Conservation (phyloP, 1,284 basidiomycete genomes). For the Puccinia novopanici region DNA sequence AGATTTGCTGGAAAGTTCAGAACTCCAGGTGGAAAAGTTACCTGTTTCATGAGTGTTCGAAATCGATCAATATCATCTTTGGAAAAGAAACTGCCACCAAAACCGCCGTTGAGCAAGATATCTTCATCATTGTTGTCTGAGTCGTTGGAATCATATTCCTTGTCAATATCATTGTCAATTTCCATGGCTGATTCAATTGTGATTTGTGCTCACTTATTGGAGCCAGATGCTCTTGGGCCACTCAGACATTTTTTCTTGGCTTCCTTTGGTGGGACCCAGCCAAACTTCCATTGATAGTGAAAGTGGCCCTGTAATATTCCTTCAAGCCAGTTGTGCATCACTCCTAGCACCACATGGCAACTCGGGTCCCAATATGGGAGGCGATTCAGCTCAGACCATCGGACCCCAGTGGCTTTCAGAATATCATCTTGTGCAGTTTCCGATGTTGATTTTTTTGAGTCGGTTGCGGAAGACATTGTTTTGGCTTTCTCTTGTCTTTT, state of each 20-base stretch:
- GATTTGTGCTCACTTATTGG: background rate
- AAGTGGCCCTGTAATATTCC: slow-evolving; percentile 27
- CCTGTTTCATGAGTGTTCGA: background rate
- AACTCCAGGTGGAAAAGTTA: too few relatives aligned
- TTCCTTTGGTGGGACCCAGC: background rate
- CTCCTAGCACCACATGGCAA: slow-evolving; percentile 12
- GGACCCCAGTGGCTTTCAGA: slow-evolving; percentile 29
- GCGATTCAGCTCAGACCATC: too few relatives aligned
- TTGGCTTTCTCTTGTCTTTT: slow-evolving; percentile 1
- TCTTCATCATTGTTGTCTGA: background rate
- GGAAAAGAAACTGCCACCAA: background rate
- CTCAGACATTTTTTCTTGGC: background rate
- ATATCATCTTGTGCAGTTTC: background rate
- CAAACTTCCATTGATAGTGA: slow-evolving; percentile 16
- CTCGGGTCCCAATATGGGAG: slow-evolving; percentile 33
- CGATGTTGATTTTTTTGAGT: background rate
- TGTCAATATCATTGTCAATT: background rate
- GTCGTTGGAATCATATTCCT: background rate
- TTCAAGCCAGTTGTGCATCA: too few relatives aligned
- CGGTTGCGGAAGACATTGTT: background rate
- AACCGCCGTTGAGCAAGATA: background rate
- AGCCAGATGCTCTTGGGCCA: background rate
- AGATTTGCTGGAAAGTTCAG: background rate
- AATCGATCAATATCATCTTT: slow-evolving; percentile 6
- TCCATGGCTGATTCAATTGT: background rate